These are phyloP conservation scores for Penicillium hesseltinei DNA, from an alignment of 2,329 filamentous ascomycete species.

Conservation along the genomic window DNA sequence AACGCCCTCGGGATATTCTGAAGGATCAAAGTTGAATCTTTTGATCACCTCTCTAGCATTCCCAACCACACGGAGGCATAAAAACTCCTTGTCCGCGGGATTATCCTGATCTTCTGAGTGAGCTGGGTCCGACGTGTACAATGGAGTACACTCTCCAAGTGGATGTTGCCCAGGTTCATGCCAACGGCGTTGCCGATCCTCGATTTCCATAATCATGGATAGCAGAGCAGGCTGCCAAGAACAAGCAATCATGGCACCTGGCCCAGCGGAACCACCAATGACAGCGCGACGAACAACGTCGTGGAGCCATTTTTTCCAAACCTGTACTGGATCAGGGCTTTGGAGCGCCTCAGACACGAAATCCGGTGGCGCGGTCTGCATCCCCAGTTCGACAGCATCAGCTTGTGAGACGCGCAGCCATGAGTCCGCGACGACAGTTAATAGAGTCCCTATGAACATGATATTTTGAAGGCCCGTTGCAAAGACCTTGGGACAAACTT, in stretches of 20 bases:
- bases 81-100: constrained; percentile 28
- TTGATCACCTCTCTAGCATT: constrained; percentile 35
- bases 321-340: constrained; percentile 28
- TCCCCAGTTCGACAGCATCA: constrained; percentile 38
- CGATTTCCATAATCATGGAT: constrained; percentile 41
- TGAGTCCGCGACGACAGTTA: constrained; percentile 45
- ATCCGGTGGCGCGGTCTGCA: constrained; percentile 32
- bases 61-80: constrained; percentile 37
- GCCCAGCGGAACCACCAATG: constrained; percentile 32
- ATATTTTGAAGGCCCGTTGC: constrained; percentile 46
- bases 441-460: constrained; percentile 46
- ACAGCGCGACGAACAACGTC: constrained; percentile 38
- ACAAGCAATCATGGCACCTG: constrained; percentile 26
- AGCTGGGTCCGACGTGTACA: neutral
- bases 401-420: constrained; percentile 43
- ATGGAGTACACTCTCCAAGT: constrained; percentile 10
- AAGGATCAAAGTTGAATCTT: constrained; percentile 36
- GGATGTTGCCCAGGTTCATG: constrained; percentile 34
- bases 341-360: constrained; percentile 29
- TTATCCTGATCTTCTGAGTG: constrained; percentile 1
- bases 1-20: constrained; percentile 34
- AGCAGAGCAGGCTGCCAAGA: constrained; percentile 37
- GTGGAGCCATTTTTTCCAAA: constrained; percentile 42
- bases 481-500: constrained; percentile 42
- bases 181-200: constrained; percentile 44